Base-by-base conservation (phyloP, 129 eudicot species). In the Scalesia atractyloides region DNA sequence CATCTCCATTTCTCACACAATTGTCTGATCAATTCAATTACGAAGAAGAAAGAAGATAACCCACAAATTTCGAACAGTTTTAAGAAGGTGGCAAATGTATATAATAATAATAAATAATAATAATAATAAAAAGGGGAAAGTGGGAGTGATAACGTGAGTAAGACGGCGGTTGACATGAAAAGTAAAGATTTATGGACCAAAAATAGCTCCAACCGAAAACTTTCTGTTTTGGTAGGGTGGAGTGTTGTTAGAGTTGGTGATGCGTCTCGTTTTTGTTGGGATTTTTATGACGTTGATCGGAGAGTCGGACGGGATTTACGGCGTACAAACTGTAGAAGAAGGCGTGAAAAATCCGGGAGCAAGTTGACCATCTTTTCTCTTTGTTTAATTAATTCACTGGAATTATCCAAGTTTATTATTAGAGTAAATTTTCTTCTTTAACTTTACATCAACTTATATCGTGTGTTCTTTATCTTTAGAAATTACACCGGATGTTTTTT, bases 1-100 rank as follows among this genome's bases (percentile, higher is more conserved):
- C 11, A 12, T 64, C 83, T 85, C 97, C 97, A 90, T 90, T 74
- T 20, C 33, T 54, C 5, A 43, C 37, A 7, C 44, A 30, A 33
- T 7, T 5, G 2, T 53, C 26, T 17, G 9, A 11, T 33, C 10
- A 34, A 62, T 15, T 34, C 22, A 30, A 6, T 15, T 2, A 5
- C n/a, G 39, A 20, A 57, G 37, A 57, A 56, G 14, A 56, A 56
- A 56, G 4, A 57, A 20, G 0, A 33, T 6, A 13, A 14, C 5
- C 13, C 44, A 34, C 68, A 34, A 3, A 36, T 63, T 0, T 63
- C 49, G 13, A 61, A 61, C 59, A 52, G 24, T 17, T 19, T 19
- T 18, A 56, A 36, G 48, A 63, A 36, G 24, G 69, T 24, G 51
- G 52, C 34, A 41, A 64, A 34, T 7, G 26, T 17, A n/a, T 9